Evolutionary conservation across 768 basidiomycete species (phyloP).

Genomic region (Boletus rubroflammeus): DNA sequence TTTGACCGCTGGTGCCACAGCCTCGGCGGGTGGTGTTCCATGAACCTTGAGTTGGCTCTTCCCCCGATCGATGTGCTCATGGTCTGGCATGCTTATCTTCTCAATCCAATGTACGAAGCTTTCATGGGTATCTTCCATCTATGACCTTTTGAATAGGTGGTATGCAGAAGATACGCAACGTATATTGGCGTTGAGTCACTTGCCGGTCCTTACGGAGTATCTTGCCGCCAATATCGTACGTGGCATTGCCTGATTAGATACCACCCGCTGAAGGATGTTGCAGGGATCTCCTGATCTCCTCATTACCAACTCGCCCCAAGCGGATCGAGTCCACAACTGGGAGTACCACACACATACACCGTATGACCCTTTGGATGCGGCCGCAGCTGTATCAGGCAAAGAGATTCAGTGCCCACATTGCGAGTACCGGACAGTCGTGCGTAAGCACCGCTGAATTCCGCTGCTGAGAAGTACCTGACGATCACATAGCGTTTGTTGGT

Average conservation of each 20-base stretch:
- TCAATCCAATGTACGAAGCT: slow-evolving; percentile 33
- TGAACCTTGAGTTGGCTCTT: slow-evolving; percentile 6
- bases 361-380: slow-evolving; percentile 24
- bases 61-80: slow-evolving; percentile 40
- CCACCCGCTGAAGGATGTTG: not conserved
- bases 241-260: not conserved
- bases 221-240: slow-evolving; percentile 14
- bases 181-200: not conserved
- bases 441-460: slow-evolving; percentile 16
- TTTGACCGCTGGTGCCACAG: slow-evolving; percentile 34
- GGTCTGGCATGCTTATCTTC: slow-evolving; percentile 40
- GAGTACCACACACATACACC: not conserved
- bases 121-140: no score
- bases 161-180: slow-evolving; percentile 22
- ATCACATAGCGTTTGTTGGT: slow-evolving; percentile 36
- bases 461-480: not conserved
- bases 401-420: slow-evolving; percentile 33
- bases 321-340: slow-evolving; percentile 9
- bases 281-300: slow-evolving; percentile 11
- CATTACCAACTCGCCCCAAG: slow-evolving; percentile 2
- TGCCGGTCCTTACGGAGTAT: slow-evolving; percentile 4
- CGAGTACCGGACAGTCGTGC: slow-evolving; percentile 3
- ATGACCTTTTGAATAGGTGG: slow-evolving; percentile 14
- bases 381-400: slow-evolving; percentile 13
- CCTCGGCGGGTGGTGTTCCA: not conserved